Evolutionary conservation across 306 rosid genomes (phyloP).

Genomic region (Arachis stenosperma): DNA sequence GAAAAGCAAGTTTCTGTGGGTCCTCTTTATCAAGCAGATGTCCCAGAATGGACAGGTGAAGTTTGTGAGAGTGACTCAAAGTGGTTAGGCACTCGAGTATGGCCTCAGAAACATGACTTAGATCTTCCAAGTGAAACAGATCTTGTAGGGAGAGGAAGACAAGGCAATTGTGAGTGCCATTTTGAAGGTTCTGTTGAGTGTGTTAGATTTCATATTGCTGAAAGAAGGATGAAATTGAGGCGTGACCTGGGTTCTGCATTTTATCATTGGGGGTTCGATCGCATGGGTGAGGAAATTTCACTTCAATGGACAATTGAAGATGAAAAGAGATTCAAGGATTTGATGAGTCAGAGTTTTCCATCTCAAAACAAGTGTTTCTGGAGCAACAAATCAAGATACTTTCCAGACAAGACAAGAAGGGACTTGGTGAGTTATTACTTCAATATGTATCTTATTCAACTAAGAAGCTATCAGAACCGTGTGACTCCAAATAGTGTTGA

Average conservation of each 20-base stretch:
- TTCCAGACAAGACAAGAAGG: slow-evolving; percentile 60
- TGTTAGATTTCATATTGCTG: slow-evolving; percentile 82
- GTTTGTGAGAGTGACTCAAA: slow-evolving; percentile 67
- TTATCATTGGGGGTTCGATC: slow-evolving; percentile 71
- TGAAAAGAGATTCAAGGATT: slow-evolving; percentile 68
- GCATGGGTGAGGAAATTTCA: slow-evolving; percentile 87
- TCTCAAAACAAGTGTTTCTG: slow-evolving; percentile 41
- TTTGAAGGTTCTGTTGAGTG: slow-evolving; percentile 74
- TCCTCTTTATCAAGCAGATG: slow-evolving; percentile 63
- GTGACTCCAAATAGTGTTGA: slow-evolving; percentile 63
- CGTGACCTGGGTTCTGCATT: slow-evolving; percentile 69
- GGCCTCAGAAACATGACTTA: slow-evolving; percentile 55
- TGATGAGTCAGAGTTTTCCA: slow-evolving; percentile 47
- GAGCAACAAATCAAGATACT: slow-evolving; percentile 50
- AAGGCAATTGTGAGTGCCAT: slow-evolving; percentile 56
- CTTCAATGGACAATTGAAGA: slow-evolving; percentile 79
- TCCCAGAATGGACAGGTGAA: slow-evolving; percentile 77
- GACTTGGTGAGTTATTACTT: slow-evolving; percentile 79
- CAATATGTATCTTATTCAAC: slow-evolving; percentile 68
- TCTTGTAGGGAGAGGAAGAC: slow-evolving; percentile 58
- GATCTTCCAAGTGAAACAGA: slow-evolving; percentile 14
- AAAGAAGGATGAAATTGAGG: slow-evolving; percentile 73
- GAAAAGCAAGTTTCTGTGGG: slow-evolving; percentile 59
- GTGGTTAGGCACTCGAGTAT: slow-evolving; percentile 71
- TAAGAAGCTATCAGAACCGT: slow-evolving; percentile 86